Evolutionary conservation across 495 filamentous ascomycete species (phyloP).

Genomic region (Annulohypoxylon stygium): DNA sequence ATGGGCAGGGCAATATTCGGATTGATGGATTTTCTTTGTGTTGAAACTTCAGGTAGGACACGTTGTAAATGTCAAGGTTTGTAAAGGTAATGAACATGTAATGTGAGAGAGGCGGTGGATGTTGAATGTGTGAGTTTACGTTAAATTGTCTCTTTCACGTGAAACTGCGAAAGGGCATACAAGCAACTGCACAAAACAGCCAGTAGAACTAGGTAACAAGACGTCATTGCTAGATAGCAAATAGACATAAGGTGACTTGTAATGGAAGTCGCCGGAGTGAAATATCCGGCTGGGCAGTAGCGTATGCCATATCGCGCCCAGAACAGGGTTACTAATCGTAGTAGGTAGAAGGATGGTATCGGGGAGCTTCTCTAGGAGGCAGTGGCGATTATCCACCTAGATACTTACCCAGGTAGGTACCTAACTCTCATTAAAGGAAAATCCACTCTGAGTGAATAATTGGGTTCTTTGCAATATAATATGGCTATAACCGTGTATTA

Average conservation of each 20-base stretch:
- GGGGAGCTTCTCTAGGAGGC: neutral
- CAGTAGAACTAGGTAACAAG: neutral
- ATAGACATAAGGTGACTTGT: neutral
- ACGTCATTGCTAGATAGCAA: neutral
- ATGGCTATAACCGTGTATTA: neutral
- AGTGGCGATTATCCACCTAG: neutral
- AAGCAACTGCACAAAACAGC: neutral
- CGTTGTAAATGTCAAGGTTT: neutral
- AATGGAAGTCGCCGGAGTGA: neutral
- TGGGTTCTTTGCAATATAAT: neutral
- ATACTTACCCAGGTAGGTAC: neutral
- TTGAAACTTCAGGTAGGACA: neutral
- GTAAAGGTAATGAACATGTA: neutral
- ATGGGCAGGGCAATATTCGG: neutral
- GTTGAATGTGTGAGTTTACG: neutral
- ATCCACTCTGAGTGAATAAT: neutral
- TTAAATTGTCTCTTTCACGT: neutral
- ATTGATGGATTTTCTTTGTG: neutral
- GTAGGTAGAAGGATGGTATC: neutral
- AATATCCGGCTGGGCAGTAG: constrained; percentile 1
- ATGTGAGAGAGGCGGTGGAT: neutral
- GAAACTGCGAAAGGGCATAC: neutral
- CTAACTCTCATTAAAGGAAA: neutral
- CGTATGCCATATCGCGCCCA: neutral
- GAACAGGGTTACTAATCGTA: neutral